Evolutionary conservation across 345 rosid genomes (phyloP).

Genomic region (Ceriops decandra): DNA sequence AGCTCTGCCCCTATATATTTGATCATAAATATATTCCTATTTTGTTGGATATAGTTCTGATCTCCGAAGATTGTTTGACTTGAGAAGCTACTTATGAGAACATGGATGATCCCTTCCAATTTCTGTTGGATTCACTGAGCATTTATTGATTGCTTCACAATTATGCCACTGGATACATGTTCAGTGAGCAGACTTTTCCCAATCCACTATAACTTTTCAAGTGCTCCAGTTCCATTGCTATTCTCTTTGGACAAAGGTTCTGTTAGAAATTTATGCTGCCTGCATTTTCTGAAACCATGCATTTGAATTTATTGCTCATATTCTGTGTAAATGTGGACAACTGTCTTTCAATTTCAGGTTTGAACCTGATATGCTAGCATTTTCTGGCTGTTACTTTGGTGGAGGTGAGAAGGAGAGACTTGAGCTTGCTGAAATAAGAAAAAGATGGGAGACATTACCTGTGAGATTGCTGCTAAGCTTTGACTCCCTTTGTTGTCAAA

Average conservation of each 20-base stretch:
- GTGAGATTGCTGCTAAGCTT: conserved; percentile 43
- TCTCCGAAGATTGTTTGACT: neutral
- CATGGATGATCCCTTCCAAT: neutral
- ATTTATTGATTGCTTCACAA: neutral
- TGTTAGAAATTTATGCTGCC: too few relatives aligned
- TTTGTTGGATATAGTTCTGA: neutral
- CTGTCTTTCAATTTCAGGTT: conserved; percentile 46
- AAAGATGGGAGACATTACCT: conserved; percentile 95
- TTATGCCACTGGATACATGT: neutral
- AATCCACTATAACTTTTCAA: neutral
- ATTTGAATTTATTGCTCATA: neutral
- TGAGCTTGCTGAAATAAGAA: conserved; percentile 87
- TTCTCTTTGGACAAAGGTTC: neutral
- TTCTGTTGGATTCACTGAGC: neutral
- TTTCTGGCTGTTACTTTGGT: conserved; percentile 97
- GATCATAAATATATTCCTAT: too few relatives aligned
- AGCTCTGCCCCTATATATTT: too few relatives aligned
- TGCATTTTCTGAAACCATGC: neutral
- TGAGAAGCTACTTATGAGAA: neutral
- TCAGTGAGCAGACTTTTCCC: too few relatives aligned
- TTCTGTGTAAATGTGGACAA: neutral
- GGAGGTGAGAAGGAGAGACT: conserved; percentile 96
- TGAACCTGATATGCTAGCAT: conserved; percentile 99
- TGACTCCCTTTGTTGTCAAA: neutral
- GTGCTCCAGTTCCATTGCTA: neutral